These are phyloP conservation scores for Leucocoprinus birnbaumii DNA, from an alignment of 768 basidiomycete species.

Conservation along the genomic window DNA sequence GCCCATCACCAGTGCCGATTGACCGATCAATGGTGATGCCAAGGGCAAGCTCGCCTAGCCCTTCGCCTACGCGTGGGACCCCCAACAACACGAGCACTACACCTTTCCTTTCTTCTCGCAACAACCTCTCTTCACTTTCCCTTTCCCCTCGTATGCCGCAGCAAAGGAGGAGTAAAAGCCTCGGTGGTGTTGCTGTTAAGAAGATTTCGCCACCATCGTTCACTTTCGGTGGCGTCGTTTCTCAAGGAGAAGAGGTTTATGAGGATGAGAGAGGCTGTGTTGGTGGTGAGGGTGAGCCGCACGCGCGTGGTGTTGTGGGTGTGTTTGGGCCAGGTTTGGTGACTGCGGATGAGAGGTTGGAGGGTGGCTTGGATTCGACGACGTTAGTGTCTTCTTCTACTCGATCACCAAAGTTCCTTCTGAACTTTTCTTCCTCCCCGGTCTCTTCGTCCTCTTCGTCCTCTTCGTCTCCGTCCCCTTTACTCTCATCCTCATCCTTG, in stretches of 20 bases:
- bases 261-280: background rate
- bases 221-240: background rate
- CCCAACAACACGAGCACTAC: background rate
- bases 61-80: no score
- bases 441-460: no score
- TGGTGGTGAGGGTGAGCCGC: background rate
- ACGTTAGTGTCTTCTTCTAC: background rate
- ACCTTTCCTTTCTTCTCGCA: constrained; percentile 7
- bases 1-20: constrained; percentile 5
- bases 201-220: constrained; percentile 4
- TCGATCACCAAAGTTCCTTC: background rate
- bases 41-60: constrained; percentile 1
- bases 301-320: background rate
- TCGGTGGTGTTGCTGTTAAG: constrained; percentile 10
- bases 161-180: constrained; percentile 4
- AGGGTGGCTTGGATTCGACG: background rate
- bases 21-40: background rate
- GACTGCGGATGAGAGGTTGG: background rate
- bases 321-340: background rate
- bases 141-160: constrained; percentile 10
- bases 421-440: constrained; percentile 9
- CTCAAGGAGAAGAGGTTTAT: background rate
- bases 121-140: constrained; percentile 5
- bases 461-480: no score
- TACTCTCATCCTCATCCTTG: background rate